These are phyloP conservation scores for Endocalyx cinctus DNA, from an alignment of 2,329 filamentous ascomycete genomes.

Conservation along the genomic window DNA sequence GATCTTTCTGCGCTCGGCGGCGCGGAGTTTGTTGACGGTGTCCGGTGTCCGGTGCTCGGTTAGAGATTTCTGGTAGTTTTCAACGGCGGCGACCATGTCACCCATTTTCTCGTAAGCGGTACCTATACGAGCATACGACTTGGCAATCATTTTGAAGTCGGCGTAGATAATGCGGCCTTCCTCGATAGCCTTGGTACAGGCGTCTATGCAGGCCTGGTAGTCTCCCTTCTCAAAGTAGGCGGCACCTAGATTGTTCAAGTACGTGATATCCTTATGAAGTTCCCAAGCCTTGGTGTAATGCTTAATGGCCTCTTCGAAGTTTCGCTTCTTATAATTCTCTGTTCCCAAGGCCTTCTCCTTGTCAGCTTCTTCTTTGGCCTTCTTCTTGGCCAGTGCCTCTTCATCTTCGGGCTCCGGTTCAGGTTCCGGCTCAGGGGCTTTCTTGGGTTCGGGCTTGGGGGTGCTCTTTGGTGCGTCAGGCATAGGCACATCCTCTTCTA, in stretches of 20 bases:
- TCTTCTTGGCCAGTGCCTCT: constrained; percentile 76
- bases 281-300: constrained; percentile 98
- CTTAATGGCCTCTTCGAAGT: constrained; percentile 90
- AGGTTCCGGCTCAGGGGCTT: constrained; percentile 48
- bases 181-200: constrained; percentile 82
- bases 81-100: constrained; percentile 73
- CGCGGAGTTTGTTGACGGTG: constrained; percentile 84
- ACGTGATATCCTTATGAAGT: constrained; percentile 90
- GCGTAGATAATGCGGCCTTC: constrained; percentile 86
- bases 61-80: constrained; percentile 88
- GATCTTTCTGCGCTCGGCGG: constrained; percentile 80
- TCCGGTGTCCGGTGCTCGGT: constrained; percentile 97
- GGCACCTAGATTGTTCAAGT: constrained; percentile 92
- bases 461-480: constrained; percentile 53
- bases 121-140: constrained; percentile 95
- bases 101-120: constrained; percentile 88
- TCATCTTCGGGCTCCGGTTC: constrained; percentile 71
- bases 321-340: constrained; percentile 95
- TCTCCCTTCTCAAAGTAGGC: constrained; percentile 96
- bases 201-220: constrained; percentile 78
- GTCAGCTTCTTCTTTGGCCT: constrained; percentile 89
- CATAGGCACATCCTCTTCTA: constrained; percentile 74
- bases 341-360: constrained; percentile 93
- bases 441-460: constrained; percentile 50
- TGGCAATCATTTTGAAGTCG: constrained; percentile 97